Evolutionary conservation across 2,329 filamentous ascomycete genomes (phyloP).

Genomic region (Epichloe gansuensis): DNA sequence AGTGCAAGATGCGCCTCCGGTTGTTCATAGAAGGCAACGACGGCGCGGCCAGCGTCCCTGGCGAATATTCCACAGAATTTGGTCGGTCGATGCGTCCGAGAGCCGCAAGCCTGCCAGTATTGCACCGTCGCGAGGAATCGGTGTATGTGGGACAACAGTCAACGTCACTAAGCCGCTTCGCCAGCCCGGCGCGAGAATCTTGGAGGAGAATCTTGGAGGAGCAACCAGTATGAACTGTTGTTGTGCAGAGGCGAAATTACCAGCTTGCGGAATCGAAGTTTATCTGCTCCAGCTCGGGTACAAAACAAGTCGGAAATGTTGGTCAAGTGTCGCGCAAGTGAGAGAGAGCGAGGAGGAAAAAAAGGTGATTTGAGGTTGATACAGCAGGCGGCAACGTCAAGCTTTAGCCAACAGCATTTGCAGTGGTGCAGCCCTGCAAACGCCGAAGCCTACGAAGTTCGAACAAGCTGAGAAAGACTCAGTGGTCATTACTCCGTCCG

Average conservation of each 20-base stretch:
- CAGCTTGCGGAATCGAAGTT: neutral
- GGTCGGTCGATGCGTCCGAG: neutral
- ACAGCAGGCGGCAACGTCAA: neutral
- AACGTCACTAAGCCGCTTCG: neutral
- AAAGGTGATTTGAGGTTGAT: neutral
- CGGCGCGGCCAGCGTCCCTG: neutral
- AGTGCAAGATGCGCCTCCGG: neutral
- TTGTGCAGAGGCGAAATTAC: neutral
- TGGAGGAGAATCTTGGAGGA: neutral
- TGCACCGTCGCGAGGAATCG: neutral
- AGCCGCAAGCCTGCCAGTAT: neutral
- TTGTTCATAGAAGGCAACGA: slow-evolving; percentile 5
- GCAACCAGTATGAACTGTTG: neutral
- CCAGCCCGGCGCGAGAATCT: neutral
- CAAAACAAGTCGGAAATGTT: neutral
- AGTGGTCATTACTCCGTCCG: too few species aligned
- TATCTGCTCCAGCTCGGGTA: neutral
- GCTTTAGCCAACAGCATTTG: neutral
- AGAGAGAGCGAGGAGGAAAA: neutral
- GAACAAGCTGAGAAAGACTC: neutral
- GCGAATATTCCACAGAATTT: neutral
- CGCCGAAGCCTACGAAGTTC: too few species aligned
- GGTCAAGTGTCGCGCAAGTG: neutral
- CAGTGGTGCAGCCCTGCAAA: too few species aligned
- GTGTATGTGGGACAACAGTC: too few species aligned